Percentiles rank a stretch among this genome's conserved stretches.
phyloP scores from a whole-genome alignment of 495 filamentous ascomycete species.

The Immersiella caudata region DNA sequence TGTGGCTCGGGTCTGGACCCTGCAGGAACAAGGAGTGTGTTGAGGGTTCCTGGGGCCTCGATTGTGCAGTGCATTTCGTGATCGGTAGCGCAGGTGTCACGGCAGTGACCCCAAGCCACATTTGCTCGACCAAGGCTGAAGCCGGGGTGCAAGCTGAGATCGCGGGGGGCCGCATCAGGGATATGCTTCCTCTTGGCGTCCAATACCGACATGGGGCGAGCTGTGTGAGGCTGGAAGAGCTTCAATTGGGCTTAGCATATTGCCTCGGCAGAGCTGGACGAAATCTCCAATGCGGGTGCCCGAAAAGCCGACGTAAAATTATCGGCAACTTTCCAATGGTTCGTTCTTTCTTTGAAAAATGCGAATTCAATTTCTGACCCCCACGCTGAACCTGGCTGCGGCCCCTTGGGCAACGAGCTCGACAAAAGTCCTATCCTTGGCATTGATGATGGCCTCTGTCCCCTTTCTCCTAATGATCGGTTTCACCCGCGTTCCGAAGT shows the following conservation, averaged over 20 bases:
- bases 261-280: not conserved
- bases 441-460: too few species aligned
- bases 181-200: not conserved
- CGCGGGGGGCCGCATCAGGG: not conserved
- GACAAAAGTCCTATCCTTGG: too few species aligned
- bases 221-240: not conserved
- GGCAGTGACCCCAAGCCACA: not conserved
- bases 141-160: not conserved
- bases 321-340: not conserved
- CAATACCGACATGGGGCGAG: not conserved
- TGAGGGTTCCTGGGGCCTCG: not conserved
- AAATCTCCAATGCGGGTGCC: not conserved
- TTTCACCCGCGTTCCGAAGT: too few species aligned
- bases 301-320: not conserved
- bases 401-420: not conserved
- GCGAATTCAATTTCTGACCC: not conserved
- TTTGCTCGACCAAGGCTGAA: not conserved
- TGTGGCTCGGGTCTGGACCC: not conserved
- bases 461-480: too few species aligned
- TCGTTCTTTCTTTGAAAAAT: not conserved
- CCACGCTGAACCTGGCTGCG: not conserved
- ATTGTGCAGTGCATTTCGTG: not conserved
- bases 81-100: not conserved
- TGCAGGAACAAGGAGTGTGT: not conserved
- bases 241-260: not conserved